Percentiles rank a stretch among this genome's conserved stretches.
Evolutionary conservation across 2,329 filamentous ascomycete species (phyloP).

Genomic region (Talaromyces albobiverticillius): DNA sequence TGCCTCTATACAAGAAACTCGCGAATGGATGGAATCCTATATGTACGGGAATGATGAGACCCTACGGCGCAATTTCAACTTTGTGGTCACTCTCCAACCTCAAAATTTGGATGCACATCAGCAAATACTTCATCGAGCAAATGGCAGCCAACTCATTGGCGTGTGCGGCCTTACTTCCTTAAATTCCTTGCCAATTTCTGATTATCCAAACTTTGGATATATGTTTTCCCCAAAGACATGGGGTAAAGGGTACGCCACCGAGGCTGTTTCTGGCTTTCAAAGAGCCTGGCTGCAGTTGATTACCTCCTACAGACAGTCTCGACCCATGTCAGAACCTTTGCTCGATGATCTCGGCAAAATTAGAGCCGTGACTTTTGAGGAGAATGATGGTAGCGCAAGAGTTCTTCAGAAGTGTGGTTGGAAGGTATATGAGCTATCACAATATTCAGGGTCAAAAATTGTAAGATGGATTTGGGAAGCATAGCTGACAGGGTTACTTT

Average conservation of each 20-base stretch:
- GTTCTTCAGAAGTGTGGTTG: slow-evolving; percentile 1
- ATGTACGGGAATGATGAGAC: background rate
- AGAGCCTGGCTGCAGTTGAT: background rate
- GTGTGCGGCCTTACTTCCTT: background rate
- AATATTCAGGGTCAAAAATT: background rate
- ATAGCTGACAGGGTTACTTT: no score
- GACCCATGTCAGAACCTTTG: background rate
- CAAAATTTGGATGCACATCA: background rate
- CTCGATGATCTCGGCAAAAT: background rate
- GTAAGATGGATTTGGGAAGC: background rate
- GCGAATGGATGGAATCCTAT: background rate
- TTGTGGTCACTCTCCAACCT: background rate
- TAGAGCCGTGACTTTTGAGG: background rate
- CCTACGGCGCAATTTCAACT: background rate
- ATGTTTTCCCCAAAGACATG: slow-evolving; percentile 6
- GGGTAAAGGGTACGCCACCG: slow-evolving; percentile 5
- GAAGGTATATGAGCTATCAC: background rate
- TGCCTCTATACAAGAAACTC: background rate
- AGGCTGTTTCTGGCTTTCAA: background rate
- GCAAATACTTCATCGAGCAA: background rate
- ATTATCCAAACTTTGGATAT: slow-evolving; percentile 1
- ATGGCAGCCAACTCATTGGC: background rate
- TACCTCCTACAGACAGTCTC: background rate
- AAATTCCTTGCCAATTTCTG: background rate
- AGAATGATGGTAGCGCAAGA: background rate